Evolutionary conservation across 2,329 filamentous ascomycete species (phyloP).

Genomic region (Cercospora sp.): DNA sequence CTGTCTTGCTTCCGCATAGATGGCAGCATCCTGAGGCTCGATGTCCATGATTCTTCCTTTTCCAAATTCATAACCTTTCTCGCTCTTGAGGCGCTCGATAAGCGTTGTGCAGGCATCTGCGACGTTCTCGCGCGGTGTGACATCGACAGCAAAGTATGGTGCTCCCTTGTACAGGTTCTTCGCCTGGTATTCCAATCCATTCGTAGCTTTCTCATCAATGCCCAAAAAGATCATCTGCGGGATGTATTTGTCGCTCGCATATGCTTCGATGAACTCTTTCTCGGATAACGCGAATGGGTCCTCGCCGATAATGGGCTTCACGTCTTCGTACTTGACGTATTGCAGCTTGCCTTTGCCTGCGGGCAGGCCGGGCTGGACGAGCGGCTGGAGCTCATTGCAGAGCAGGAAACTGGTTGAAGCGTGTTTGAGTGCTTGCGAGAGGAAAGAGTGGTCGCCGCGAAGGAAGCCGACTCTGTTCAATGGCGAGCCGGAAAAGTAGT

Average conservation of each 20-base stretch:
- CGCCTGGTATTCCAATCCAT: conserved; percentile 62
- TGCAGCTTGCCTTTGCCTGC: conserved; percentile 55
- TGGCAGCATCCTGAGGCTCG: conserved; percentile 68
- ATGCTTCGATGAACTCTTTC: conserved; percentile 69
- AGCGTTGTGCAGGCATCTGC: conserved; percentile 64
- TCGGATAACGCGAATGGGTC: conserved; percentile 72
- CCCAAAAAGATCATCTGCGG: conserved; percentile 84
- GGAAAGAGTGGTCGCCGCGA: conserved; percentile 68
- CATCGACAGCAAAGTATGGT: conserved; percentile 87
- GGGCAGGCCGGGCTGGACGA: conserved; percentile 50
- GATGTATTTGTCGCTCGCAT: conserved; percentile 66
- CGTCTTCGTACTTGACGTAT: conserved; percentile 67
- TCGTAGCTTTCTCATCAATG: conserved; percentile 64
- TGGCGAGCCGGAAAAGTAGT: conserved; percentile 78
- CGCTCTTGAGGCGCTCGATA: conserved; percentile 57
- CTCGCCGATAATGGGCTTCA: conserved; percentile 68
- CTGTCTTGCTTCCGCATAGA: conserved; percentile 85
- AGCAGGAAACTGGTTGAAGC: conserved; percentile 71
- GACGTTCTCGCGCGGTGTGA: conserved; percentile 66
- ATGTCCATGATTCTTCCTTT: conserved; percentile 64
- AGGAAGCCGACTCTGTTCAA: conserved; percentile 80
- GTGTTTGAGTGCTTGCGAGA: conserved; percentile 66
- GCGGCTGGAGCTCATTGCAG: conserved; percentile 74
- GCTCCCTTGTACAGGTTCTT: conserved; percentile 69
- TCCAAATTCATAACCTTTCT: conserved; percentile 64